Percentiles rank a stretch among this genome's conserved stretches.
phyloP scores from a whole-genome alignment of 129 eudicot genomes.

The Centrapalus pauciflorus region DNA sequence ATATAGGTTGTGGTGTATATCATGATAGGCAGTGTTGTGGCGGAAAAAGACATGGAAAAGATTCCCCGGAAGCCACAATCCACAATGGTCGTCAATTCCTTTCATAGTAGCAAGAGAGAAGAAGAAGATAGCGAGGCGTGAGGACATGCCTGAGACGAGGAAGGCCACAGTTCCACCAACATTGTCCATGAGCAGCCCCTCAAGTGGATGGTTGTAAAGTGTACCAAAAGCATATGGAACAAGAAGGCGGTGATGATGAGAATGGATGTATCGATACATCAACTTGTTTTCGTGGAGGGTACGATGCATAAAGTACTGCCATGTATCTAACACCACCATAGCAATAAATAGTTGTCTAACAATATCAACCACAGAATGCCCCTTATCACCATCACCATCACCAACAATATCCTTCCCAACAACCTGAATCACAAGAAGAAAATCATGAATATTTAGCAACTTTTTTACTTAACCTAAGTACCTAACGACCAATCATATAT shows the following conservation, averaged over 20 bases:
- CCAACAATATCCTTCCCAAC: conserved; percentile 50
- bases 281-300: conserved; percentile 93
- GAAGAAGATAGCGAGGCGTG: conserved; percentile 84
- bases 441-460: too few relatives aligned
- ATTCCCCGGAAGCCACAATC: conserved; percentile 86
- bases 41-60: conserved; percentile 72
- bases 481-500: too few relatives aligned
- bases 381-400: conserved; percentile 16
- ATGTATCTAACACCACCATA: conserved; percentile 72
- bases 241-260: conserved; percentile 76
- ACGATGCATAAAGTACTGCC: conserved; percentile 87
- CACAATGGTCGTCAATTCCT: conserved; percentile 92
- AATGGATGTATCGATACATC: conserved; percentile 71
- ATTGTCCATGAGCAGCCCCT: conserved; percentile 82
- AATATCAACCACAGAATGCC: conserved; percentile 41
- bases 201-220: conserved; percentile 83
- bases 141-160: conserved; percentile 88
- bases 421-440: conserved; percentile 42
- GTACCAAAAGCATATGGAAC: conserved; percentile 96
- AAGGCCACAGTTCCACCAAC: conserved; percentile 83
- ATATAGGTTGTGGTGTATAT: conserved; percentile 86
- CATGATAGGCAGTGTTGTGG: conserved; percentile 90
- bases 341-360: conserved; percentile 57
- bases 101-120: conserved; percentile 94
- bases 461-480: too few relatives aligned